Base-by-base conservation (phyloP, 2,329 filamentous ascomycete genomes). In the Fusarium sp. region DNA sequence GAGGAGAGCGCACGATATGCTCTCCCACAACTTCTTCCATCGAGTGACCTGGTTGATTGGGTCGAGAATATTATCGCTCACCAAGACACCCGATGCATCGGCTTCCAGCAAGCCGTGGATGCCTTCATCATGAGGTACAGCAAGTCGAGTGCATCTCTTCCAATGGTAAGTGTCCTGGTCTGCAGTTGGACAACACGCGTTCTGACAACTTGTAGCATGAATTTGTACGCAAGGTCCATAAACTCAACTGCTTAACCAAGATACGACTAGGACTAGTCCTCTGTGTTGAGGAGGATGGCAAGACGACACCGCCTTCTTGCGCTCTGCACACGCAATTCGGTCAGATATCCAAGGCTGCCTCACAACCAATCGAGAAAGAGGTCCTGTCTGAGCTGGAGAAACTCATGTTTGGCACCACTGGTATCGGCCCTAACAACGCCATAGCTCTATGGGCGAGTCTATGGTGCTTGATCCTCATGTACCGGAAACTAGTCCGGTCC, bases 381-480 rank as follows among this genome's bases (percentile, higher is more conserved):
- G 75, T 79, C 53, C 76, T 79, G 5, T 38, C 58, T 14, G 72
- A 77, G 46, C 29, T 79, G 17, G 77, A 79, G 40, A 79, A 70
- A 33, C 31, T 78, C 14, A 72, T 78, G n/a, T 79, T 79, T 63
- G 77, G 77, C 2, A 61, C 61, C 14, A 42, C 69, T 24, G 76
- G 75, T 12, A 78, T 77, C 33, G 75, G 77, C 2, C 69, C 75
- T 12, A 69, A 66, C 22, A 79, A 78, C 38, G 70, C 67, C 36
- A 74, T 79, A 27, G 77, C 77, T 16, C 70, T 79, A 8, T 79
- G 76, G 77, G 76, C 77, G 9, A 77, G 75, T 58, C 58, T 79
- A 17, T 78, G 77, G 77, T 79, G 75, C 42, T 66, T 78, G 58
- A 78, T 79, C 14, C 68, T 79, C 35, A 78, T 78, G 75, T 79